Percentiles rank a stretch among this genome's conserved stretches.
Conservation (phyloP, 2,329 filamentous ascomycete species). For the Purpureocillium takamizusanense region DNA sequence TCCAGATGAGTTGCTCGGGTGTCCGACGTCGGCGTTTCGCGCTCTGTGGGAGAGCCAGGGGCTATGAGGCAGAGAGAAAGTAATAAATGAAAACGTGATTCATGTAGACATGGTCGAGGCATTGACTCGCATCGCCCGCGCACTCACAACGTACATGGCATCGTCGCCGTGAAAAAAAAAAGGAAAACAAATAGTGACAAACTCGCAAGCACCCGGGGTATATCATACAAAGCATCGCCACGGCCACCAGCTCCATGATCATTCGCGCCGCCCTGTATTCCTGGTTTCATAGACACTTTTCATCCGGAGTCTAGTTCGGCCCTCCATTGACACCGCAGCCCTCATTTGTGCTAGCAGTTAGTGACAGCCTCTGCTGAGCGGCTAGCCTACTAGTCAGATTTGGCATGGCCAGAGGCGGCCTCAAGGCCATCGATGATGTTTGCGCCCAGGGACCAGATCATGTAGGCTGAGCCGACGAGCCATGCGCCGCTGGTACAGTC, state of each 20-base stretch:
- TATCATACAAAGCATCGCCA: neutral
- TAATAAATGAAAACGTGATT: too few relatives aligned
- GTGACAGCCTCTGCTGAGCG: too few relatives aligned
- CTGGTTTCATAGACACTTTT: neutral
- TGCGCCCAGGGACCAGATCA: conserved; percentile 38
- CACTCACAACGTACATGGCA: too few relatives aligned
- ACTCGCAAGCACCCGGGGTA: neutral
- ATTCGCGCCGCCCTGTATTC: neutral
- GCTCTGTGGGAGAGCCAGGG: conserved; percentile 10
- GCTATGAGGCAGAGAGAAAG: neutral
- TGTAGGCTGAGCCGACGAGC: conserved; percentile 43
- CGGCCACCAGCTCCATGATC: too few relatives aligned
- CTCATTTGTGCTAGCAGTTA: too few relatives aligned
- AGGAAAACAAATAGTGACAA: neutral
- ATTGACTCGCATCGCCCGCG: too few relatives aligned
- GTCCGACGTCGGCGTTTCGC: conserved; percentile 10
- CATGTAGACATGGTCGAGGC: too few relatives aligned
- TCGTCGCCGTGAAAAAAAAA: too few relatives aligned
- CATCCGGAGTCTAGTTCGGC: too few relatives aligned
- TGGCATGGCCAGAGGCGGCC: conserved; percentile 24
- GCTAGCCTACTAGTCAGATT: conserved; percentile 35
- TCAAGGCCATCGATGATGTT: conserved; percentile 40
- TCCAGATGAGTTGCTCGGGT: conserved; percentile 14
- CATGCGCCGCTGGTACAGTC: conserved; percentile 37
- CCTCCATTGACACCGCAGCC: too few relatives aligned